These are phyloP conservation scores for Gymnopilus dilepis DNA, from an alignment of 768 basidiomycete genomes.

Conservation along the genomic window DNA sequence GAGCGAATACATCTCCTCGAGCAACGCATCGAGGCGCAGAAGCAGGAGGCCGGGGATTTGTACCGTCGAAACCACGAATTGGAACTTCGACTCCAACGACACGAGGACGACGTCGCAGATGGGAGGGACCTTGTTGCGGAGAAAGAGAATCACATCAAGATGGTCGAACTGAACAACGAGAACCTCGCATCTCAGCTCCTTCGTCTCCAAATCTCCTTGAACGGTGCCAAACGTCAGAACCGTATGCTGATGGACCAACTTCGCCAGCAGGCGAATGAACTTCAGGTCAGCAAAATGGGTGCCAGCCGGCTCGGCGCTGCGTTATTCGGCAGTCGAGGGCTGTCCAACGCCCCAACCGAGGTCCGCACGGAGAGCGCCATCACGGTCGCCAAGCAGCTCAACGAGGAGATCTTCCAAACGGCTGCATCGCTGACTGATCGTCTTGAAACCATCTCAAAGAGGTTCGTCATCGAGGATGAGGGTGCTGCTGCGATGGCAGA, in stretches of 20 bases:
- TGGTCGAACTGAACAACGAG: constrained; percentile 26
- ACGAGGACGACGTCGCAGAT: constrained; percentile 12
- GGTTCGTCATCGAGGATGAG: constrained; percentile 28
- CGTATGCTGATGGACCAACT: constrained; percentile 40
- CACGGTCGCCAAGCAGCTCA: constrained; percentile 35
- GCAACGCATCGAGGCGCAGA: not conserved
- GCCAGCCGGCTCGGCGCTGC: constrained; percentile 12
- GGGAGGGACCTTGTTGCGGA: constrained; percentile 13
- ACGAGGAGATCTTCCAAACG: constrained; percentile 46
- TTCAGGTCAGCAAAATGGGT: constrained; percentile 25
- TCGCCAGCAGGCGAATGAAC: constrained; percentile 37
- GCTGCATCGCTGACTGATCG: constrained; percentile 46
- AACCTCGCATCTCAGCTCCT: constrained; percentile 27
- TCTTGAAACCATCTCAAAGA: constrained; percentile 34
- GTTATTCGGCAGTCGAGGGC: constrained; percentile 4
- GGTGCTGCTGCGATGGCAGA: constrained; percentile 27
- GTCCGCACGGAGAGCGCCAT: constrained; percentile 27
- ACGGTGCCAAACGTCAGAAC: constrained; percentile 33
- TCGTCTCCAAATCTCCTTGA: constrained; percentile 24
- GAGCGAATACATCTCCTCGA: not conserved
- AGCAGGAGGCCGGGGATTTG: not conserved
- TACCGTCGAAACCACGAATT: constrained; percentile 11
- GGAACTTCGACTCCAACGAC: constrained; percentile 10
- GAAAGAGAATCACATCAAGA: constrained; percentile 25
- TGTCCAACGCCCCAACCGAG: constrained; percentile 12